These are phyloP conservation scores for Micractinium conductrix DNA, from an alignment of 139 green algal species.

Conservation along the genomic window DNA sequence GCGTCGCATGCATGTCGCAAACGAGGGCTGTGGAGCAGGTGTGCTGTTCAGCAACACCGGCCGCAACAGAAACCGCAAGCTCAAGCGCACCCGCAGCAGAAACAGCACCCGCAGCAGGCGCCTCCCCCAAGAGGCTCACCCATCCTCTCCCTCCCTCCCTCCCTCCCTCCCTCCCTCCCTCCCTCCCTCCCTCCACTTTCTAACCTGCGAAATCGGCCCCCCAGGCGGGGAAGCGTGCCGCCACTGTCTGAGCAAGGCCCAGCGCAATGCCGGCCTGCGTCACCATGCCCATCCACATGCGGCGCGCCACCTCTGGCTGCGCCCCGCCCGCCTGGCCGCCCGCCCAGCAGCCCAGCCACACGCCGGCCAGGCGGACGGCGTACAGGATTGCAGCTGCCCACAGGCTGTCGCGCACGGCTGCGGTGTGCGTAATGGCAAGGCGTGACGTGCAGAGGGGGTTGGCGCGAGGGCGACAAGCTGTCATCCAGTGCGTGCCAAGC, in stretches of 20 bases:
- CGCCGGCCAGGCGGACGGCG: constrained; percentile 61
- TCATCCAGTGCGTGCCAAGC: too few species aligned
- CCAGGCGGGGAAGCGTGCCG: constrained; percentile 72
- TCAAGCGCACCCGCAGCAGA: not conserved
- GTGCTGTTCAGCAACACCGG: too few species aligned
- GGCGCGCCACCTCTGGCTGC: constrained; percentile 45
- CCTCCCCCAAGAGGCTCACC: too few species aligned
- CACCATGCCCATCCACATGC: constrained; percentile 85
- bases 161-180: too few species aligned
- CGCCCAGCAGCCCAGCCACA: constrained; percentile 70
- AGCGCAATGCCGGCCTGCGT: constrained; percentile 90
- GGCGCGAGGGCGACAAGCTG: too few species aligned
- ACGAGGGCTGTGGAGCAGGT: too few species aligned
- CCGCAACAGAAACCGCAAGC: not conserved
- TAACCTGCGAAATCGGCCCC: constrained; percentile 73
- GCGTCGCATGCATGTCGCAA: not conserved
- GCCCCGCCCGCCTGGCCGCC: constrained; percentile 62
- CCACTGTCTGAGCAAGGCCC: constrained; percentile 79
- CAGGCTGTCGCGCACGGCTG: constrained; percentile 74
- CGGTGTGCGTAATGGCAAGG: not conserved
- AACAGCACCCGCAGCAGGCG: too few species aligned
- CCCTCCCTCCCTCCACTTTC: not conserved
- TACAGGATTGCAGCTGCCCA: constrained; percentile 66
- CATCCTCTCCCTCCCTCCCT: too few species aligned
- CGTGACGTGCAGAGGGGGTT: not conserved